Base-by-base conservation (phyloP, 2,329 filamentous ascomycete species). In the Ceratocystis variospora region DNA sequence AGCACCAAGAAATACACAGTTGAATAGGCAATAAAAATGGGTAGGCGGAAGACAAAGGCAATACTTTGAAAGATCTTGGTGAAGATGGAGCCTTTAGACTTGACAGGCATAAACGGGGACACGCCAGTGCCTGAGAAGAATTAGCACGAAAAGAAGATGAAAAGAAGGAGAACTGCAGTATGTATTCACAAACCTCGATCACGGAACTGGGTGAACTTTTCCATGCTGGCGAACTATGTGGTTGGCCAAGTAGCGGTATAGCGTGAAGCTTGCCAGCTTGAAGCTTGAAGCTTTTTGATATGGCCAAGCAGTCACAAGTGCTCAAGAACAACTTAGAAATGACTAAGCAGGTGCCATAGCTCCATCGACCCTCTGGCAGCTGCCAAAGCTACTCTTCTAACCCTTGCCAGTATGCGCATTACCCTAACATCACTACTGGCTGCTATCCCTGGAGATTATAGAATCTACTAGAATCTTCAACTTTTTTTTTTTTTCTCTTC, bases 121-220 rank as follows among this genome's bases (percentile, higher is more conserved):
- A 99, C 95, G 72, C 94, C 93, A 70, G 94, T 96, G 70, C 92
- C 93, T 97, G 69, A 1, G 17, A n/a, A 31, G 8, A 19, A n/a
- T 68, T 44, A 67, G 62, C 19, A 22, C 4, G 19, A 25, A 46
- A 41, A 61, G 25, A 8, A 28, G 3, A 45, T 48, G 59, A 53
- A 61, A 33, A 50, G 17, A 28, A 61, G 44, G 22, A 33, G 44
- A 7, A 10, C 46, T 4, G 50, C 22, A 8, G 25, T 10, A 12
- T 61, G 41, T n/a, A 48, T 63, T 63, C 33, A 66, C 67, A 70
- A 79, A 89, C 91, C 91, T 84, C 88, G 85, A 77, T 96, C 92
- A 72, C 92, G 87, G 73, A 90, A 96, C 75, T 96, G 90, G 67
- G 89, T 93, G 75, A 90, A 96, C 76, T 95, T 96, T 80, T 96